phyloP scores from a whole-genome alignment of 1,284 basidiomycete species.

The Cutaneotrichosporon mucoides region DNA sequence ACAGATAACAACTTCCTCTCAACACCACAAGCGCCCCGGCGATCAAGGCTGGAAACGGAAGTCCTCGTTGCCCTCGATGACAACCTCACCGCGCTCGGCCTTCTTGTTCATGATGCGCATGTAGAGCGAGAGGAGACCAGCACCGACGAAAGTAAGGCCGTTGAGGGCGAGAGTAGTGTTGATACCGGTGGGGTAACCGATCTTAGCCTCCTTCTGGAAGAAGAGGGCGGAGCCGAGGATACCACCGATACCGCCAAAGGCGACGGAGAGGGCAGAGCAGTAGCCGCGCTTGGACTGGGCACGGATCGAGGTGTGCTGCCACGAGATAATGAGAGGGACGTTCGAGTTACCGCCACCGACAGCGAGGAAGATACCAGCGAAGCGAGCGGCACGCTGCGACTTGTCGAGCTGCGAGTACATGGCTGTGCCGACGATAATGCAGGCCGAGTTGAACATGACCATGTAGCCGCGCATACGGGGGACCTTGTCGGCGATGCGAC shows the following conservation, averaged over 20 bases:
- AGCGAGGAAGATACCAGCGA: conserved; percentile 46
- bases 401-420: conserved; percentile 16
- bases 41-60: conserved; percentile 14
- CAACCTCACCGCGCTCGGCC: conserved; percentile 7
- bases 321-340: conserved; percentile 38
- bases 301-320: conserved; percentile 49
- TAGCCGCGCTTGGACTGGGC: conserved; percentile 47
- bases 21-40: too few relatives aligned
- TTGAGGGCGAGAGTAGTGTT: conserved; percentile 30
- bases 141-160: conserved; percentile 23
- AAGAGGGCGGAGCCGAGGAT: conserved; percentile 45
- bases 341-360: conserved; percentile 41
- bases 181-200: conserved; percentile 22
- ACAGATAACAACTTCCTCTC: too few relatives aligned
- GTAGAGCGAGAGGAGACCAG: conserved; percentile 16
- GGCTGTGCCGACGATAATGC: conserved; percentile 12
- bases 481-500: conserved; percentile 39
- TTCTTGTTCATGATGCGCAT: conserved; percentile 14
- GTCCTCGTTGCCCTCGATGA: conserved; percentile 8
- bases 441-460: conserved; percentile 13
- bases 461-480: conserved; percentile 3
- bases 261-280: conserved; percentile 46
- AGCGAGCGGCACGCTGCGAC: conserved; percentile 7
- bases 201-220: conserved; percentile 31
- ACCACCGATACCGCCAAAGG: conserved; percentile 50